A percentile compares a stretch with the other conserved stretches of the same genome.
These are phyloP conservation scores for Seminavis robusta DNA, from an alignment of 108 stramenopile species.

Conservation along the genomic window DNA sequence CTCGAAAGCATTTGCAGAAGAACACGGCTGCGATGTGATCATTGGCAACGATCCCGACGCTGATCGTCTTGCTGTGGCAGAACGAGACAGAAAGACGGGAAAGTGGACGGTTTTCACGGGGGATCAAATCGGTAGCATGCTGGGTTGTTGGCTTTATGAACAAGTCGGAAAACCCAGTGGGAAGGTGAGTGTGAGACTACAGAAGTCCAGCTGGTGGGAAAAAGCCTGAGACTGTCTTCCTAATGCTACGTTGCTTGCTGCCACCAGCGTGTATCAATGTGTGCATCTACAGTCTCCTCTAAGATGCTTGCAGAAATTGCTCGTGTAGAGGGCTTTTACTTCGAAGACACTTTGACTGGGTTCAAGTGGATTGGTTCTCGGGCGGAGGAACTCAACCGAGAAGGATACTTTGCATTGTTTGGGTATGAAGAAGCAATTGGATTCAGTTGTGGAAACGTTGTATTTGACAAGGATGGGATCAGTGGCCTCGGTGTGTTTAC, in stretches of 20 bases:
- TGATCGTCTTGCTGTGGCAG: slow-evolving; percentile 95
- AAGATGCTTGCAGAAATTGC: slow-evolving; percentile 88
- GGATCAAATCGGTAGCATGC: slow-evolving; percentile 92
- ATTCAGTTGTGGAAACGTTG: slow-evolving; percentile 85
- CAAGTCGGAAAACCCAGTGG: slow-evolving; percentile 56
- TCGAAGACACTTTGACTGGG: slow-evolving; percentile 95
- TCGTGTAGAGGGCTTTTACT: slow-evolving; percentile 81
- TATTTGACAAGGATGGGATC: slow-evolving; percentile 92
- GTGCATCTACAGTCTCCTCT: slow-evolving; percentile 92
- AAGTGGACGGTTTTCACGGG: slow-evolving; percentile 92
- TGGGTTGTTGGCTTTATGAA: slow-evolving; percentile 91
- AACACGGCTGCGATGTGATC: slow-evolving; percentile 69
- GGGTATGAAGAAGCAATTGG: slow-evolving; percentile 98
- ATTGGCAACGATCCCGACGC: slow-evolving; percentile 99
- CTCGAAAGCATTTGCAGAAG: slow-evolving; percentile 73
- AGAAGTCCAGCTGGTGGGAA: not conserved
- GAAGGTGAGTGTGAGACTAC: slow-evolving; percentile 34
- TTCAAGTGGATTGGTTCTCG: slow-evolving; percentile 95
- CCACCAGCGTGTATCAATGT: slow-evolving; percentile 76
- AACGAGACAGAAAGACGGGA: slow-evolving; percentile 52
- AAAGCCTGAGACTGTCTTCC: not conserved
- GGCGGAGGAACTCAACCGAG: slow-evolving; percentile 45
- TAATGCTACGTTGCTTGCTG: not conserved
- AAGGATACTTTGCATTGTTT: slow-evolving; percentile 82
- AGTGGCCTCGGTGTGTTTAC: slow-evolving; percentile 78